Base-by-base conservation (phyloP, 331 rosid species). In the Pyracantha coccinea region DNA sequence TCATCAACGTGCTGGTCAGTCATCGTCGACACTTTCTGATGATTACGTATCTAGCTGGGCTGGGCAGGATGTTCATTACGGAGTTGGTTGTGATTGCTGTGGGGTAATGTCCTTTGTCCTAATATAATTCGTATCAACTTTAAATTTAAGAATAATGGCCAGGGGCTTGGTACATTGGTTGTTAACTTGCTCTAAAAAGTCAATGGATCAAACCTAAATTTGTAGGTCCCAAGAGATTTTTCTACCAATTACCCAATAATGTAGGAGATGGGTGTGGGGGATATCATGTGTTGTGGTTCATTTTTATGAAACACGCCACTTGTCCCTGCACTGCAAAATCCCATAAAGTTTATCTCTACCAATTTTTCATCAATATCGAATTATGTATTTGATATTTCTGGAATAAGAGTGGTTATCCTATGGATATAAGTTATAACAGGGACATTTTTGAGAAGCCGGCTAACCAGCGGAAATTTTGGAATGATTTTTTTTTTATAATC, bases 41-140 rank as follows among this genome's bases (percentile, higher is more conserved):
- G 62, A 47, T 11, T 69, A 69, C 44, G 2, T 16, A 47, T 50
- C 61, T 15, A 9, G 44, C 73, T 9, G 60, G 19, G 19, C 32
- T 5, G 25, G 27, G 44, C 61, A 52, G 13, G 27, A 69, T 8
- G 41, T 69, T 69, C 74, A 69, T 55, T 17, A 27, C 53, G 62
- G n/a, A 69, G 1, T 69, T 69, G 74, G 74, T 69, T 69, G 74
- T 69, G 74, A 69, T 32, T 19, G 54, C 62, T 69, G 74, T 29
- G 74, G 74, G 61, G 74, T 69, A 69, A 47, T 27, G 28, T 28
- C 23, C 21, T 50, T 52, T 31, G 15, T 64, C 45, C 47, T 8
- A 8, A 17, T 69, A 14, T 69, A 28, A 17, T 52, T 15, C 9
- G 7, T 50, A 7, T 57, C n/a, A 52, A 69, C 33, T 50, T 69